These are phyloP conservation scores for Hygrocybe coccinea DNA, from an alignment of 768 basidiomycete species.

Conservation along the genomic window DNA sequence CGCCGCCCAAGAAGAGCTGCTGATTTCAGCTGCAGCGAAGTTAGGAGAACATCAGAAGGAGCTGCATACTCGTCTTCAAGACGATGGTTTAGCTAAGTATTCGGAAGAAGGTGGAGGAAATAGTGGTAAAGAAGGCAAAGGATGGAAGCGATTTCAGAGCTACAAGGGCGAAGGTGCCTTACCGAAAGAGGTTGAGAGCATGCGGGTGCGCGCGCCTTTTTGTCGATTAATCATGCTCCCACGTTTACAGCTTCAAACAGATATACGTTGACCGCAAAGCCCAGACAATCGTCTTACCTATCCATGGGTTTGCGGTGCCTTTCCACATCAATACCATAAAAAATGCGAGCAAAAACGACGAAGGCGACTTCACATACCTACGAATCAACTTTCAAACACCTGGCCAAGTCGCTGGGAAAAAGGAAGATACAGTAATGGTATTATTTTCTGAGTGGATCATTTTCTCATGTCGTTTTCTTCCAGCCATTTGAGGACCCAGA, in stretches of 20 bases:
- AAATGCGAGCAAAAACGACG: conserved; percentile 95
- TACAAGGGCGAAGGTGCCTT: conserved; percentile 92
- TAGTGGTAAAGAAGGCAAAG: conserved; percentile 82
- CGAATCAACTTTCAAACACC: conserved; percentile 99
- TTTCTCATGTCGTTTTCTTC: conserved; percentile 5
- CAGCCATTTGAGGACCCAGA: conserved; percentile 96
- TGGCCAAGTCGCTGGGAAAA: conserved; percentile 94
- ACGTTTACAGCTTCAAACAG: conserved; percentile 36
- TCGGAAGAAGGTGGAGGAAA: conserved; percentile 74
- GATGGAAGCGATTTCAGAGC: conserved; percentile 93
- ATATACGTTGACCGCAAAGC: conserved; percentile 89
- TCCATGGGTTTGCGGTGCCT: conserved; percentile 92
- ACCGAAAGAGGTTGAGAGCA: conserved; percentile 73
- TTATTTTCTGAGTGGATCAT: conserved; percentile 11
- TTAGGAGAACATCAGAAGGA: conserved; percentile 86
- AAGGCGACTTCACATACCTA: conserved; percentile 89
- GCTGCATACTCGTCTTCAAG: conserved; percentile 70
- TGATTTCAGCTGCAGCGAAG: conserved; percentile 70
- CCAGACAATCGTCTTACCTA: conserved; percentile 84
- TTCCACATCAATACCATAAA: conserved; percentile 99
- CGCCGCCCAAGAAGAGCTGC: conserved; percentile 78
- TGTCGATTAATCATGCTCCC: neutral
- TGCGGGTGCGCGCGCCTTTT: conserved; percentile 60
- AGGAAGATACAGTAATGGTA: conserved; percentile 81
- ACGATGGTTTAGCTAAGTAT: conserved; percentile 76